A percentile compares a stretch with the other conserved stretches of the same genome.
phyloP scores from a whole-genome alignment of 2,329 filamentous ascomycete genomes.

The Byssochlamys sp. region DNA sequence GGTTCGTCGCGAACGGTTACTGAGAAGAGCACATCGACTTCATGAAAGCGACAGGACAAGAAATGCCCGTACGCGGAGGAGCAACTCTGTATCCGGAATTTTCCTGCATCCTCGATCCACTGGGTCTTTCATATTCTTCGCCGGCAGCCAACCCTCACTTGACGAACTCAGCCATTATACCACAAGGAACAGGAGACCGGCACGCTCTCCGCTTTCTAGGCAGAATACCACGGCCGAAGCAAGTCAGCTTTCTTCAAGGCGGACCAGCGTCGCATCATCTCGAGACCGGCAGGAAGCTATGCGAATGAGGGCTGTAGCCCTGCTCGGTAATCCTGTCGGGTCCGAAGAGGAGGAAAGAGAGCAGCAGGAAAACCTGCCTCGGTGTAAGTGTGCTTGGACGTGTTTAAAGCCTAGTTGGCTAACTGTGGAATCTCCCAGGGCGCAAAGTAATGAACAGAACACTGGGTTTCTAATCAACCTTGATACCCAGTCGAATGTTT shows the following conservation, averaged over 20 bases:
- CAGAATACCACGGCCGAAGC: background rate
- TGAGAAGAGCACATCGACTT: conserved; percentile 33
- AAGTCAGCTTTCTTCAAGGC: background rate
- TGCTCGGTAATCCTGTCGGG: conserved; percentile 5
- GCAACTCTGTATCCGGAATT: background rate
- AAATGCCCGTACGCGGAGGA: background rate
- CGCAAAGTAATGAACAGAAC: background rate
- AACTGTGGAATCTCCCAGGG: background rate
- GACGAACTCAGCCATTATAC: background rate
- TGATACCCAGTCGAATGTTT: background rate
- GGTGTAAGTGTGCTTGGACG: conserved; percentile 10
- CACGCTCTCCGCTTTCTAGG: background rate
- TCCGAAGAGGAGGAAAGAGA: conserved; percentile 12
- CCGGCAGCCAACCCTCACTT: background rate
- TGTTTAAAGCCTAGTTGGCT: background rate
- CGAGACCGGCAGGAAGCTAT: conserved; percentile 6
- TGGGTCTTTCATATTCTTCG: background rate
- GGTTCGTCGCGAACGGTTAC: conserved; percentile 68
- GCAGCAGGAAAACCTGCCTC: conserved; percentile 8
- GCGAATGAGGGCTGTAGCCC: conserved; percentile 4
- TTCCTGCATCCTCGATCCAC: background rate
- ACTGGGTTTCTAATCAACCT: background rate
- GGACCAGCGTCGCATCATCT: background rate
- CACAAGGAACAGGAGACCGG: background rate
- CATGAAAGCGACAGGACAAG: background rate